These are phyloP conservation scores for Fusarium piperis DNA, from an alignment of 2,329 filamentous ascomycete genomes.

Conservation along the genomic window DNA sequence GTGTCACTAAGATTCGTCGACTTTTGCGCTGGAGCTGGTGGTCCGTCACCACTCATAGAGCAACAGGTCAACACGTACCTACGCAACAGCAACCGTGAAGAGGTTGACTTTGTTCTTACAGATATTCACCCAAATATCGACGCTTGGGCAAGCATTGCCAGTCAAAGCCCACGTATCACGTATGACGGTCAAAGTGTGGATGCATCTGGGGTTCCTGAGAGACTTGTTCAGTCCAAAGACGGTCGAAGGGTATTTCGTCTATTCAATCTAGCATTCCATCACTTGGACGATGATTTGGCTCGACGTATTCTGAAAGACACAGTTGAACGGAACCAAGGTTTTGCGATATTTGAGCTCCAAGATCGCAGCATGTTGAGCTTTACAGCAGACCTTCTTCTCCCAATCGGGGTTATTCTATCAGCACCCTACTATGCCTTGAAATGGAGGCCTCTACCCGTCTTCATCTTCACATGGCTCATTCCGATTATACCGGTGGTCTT, in stretches of 20 bases:
- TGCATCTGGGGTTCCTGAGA: not conserved
- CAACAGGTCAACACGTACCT: not conserved
- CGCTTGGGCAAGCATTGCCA: not conserved
- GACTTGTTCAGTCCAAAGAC: not conserved
- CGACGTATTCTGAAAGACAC: not conserved
- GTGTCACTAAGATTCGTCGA: not conserved
- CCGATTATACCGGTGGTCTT: not conserved
- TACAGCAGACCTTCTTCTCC: not conserved
- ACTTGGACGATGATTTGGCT: not conserved
- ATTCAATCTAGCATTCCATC: not conserved
- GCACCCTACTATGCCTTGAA: not conserved
- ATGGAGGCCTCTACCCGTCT: not conserved
- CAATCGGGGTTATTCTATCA: not conserved
- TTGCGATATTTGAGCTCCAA: not conserved
- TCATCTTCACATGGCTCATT: not conserved
- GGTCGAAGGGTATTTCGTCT: not conserved
- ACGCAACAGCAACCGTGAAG: not conserved
- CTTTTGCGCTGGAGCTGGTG: not conserved
- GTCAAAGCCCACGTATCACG: not conserved
- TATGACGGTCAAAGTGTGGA: not conserved
- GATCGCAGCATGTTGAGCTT: not conserved
- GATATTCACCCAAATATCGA: not conserved
- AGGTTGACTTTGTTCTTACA: not conserved
- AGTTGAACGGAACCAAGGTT: not conserved
- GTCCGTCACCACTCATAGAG: not conserved